A percentile compares a stretch with the other conserved stretches of the same genome.
Evolutionary conservation across 768 basidiomycete species (phyloP).

Genomic region (Grammothele lineata): DNA sequence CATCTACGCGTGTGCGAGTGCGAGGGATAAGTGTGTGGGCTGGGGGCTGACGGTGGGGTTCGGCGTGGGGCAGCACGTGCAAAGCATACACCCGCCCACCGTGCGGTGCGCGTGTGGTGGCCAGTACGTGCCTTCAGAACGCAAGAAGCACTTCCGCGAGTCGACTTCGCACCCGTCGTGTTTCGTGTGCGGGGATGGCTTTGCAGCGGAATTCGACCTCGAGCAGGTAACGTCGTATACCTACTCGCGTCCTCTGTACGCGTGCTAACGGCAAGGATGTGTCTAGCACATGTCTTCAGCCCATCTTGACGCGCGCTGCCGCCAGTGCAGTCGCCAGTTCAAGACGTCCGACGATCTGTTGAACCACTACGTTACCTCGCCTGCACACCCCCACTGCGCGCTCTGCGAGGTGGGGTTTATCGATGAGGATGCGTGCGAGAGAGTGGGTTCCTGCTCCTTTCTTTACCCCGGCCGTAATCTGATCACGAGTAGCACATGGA

Average conservation of each 20-base stretch:
- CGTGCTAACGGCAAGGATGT: not conserved
- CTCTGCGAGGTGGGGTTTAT: slow-evolving; percentile 19
- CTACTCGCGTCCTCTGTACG: not conserved
- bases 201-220: slow-evolving; percentile 2
- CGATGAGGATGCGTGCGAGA: slow-evolving; percentile 10
- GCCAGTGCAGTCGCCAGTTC: slow-evolving; percentile 11
- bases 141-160: slow-evolving; percentile 10
- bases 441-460: slow-evolving; percentile 15
- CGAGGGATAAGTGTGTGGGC: not conserved
- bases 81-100: not conserved
- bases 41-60: not conserved
- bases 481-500: slow-evolving; percentile 5
- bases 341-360: slow-evolving; percentile 2
- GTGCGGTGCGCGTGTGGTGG: slow-evolving; percentile 9
- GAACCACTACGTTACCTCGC: slow-evolving; percentile 11
- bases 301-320: slow-evolving; percentile 8
- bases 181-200: slow-evolving; percentile 13
- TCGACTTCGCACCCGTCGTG: slow-evolving; percentile 13
- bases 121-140: not conserved
- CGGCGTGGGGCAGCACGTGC: slow-evolving; percentile 3
- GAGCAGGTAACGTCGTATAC: slow-evolving; percentile 2
- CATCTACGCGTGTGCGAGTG: too few species aligned
- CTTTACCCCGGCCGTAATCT: not conserved
- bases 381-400: slow-evolving; percentile 19
- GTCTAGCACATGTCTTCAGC: slow-evolving; percentile 7